These are phyloP conservation scores for Paracoccidioides lutzii DNA, from an alignment of 2,329 filamentous ascomycete genomes.

Conservation along the genomic window DNA sequence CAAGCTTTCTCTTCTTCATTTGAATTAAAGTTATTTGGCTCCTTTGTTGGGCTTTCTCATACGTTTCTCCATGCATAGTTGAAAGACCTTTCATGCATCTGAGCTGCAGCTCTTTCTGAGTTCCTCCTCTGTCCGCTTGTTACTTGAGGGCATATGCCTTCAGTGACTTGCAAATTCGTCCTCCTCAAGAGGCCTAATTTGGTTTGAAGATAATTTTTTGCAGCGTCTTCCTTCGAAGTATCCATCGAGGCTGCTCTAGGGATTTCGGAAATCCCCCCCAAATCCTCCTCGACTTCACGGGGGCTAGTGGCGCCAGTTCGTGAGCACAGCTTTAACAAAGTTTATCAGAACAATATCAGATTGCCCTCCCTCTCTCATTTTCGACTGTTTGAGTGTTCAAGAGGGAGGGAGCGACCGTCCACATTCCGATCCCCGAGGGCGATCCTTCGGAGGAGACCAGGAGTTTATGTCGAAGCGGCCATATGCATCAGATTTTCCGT, in stretches of 20 bases:
- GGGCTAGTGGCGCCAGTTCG: conserved; percentile 20
- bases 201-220: not conserved
- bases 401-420: conserved; percentile 28
- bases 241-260: conserved; percentile 31
- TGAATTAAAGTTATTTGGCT: not conserved
- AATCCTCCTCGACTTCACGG: conserved; percentile 15
- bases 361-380: conserved; percentile 27
- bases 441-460: conserved; percentile 19
- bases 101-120: not conserved
- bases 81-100: not conserved
- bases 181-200: not conserved
- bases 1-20: not conserved
- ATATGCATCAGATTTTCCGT: conserved; percentile 19
- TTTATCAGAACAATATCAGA: conserved; percentile 12
- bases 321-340: conserved; percentile 20
- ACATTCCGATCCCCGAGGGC: conserved; percentile 23
- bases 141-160: not conserved
- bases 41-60: not conserved
- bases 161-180: not conserved
- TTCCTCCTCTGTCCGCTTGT: too few relatives aligned
- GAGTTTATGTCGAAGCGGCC: conserved; percentile 29
- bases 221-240: not conserved
- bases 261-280: conserved; percentile 22
- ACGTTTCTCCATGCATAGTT: not conserved
- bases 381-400: conserved; percentile 21